Conservation (phyloP, 331 rosid species). For the Pyrus hybrid region DNA sequence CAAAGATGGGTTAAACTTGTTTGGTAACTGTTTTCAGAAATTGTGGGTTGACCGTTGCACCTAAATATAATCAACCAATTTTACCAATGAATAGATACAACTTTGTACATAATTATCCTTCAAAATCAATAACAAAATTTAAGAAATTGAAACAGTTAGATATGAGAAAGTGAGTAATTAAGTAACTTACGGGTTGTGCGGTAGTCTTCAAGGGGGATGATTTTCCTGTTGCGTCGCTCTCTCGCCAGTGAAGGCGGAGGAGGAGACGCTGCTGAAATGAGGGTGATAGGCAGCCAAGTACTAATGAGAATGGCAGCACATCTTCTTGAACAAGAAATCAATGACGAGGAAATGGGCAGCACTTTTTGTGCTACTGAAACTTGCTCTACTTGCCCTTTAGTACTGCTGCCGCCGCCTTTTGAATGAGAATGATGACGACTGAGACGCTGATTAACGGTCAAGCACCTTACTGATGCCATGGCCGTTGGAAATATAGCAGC, state of each 20-base stretch:
- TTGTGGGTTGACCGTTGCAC: background rate
- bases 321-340: conserved; percentile 44
- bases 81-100: too few species aligned
- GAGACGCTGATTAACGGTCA: background rate
- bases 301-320: conserved; percentile 41
- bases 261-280: conserved; percentile 10
- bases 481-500: conserved; percentile 1
- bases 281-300: conserved; percentile 40
- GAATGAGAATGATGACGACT: background rate
- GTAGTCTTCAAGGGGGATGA: conserved; percentile 65
- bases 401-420: too few species aligned
- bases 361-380: background rate
- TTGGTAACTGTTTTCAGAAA: background rate
- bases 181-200: conserved; percentile 33
- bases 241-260: conserved; percentile 43
- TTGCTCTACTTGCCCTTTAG: background rate
- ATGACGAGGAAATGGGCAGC: background rate
- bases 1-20: too few species aligned
- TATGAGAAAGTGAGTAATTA: background rate
- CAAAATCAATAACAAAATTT: background rate
- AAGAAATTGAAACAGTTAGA: background rate
- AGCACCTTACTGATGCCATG: conserved; percentile 13
- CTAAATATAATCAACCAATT: background rate
- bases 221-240: conserved; percentile 63
- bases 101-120: background rate